These are phyloP conservation scores for Colletotrichum sp. DNA, from an alignment of 2,329 filamentous ascomycete species.

Conservation along the genomic window DNA sequence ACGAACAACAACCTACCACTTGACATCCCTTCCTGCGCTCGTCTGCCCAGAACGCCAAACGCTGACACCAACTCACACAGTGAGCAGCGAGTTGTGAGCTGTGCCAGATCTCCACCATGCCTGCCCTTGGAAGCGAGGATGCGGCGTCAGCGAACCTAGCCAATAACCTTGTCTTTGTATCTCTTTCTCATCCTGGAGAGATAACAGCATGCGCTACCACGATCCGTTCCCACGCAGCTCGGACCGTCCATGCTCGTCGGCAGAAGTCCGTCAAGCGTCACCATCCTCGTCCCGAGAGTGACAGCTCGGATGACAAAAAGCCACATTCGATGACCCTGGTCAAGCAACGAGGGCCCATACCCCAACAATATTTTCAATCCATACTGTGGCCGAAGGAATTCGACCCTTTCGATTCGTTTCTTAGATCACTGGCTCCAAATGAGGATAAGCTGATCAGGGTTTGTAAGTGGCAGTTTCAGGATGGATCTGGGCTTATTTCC, in stretches of 20 bases:
- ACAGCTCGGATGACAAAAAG: neutral
- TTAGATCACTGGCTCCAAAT: neutral
- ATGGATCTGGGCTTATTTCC: neutral
- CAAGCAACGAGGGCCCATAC: neutral
- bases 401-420: neutral
- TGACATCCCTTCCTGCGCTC: neutral
- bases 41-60: neutral
- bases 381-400: neutral
- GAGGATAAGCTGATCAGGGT: neutral
- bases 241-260: neutral
- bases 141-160: neutral
- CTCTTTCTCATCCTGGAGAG: neutral
- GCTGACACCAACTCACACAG: neutral
- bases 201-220: neutral
- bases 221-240: neutral
- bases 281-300: neutral
- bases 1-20: neutral
- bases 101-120: neutral
- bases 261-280: neutral
- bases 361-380: neutral
- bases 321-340: neutral
- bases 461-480: neutral
- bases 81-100: neutral
- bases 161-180: neutral
- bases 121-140: neutral